Conservation (phyloP, 192 early-diverging fungal genomes). For the Paraglomus occultum region DNA sequence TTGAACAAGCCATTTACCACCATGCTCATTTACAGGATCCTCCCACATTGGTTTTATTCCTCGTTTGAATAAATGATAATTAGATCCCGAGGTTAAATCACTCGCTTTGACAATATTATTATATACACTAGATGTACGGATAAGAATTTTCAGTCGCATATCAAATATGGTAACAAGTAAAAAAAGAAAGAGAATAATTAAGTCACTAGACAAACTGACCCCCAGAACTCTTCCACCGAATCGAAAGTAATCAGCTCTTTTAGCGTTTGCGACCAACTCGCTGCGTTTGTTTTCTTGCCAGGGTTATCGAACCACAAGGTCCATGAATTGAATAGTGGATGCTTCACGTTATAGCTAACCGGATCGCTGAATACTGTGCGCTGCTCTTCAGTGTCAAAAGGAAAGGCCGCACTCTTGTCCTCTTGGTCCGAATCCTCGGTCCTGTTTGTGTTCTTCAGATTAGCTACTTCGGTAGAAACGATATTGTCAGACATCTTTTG, state of each 20-base stretch:
- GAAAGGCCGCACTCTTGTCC: slow-evolving; percentile 35
- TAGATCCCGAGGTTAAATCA: slow-evolving; percentile 71
- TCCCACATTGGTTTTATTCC: slow-evolving; percentile 95
- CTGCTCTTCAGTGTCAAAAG: slow-evolving; percentile 34
- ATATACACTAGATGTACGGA: slow-evolving; percentile 57
- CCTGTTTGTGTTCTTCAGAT: too few species aligned
- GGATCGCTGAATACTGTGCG: slow-evolving; percentile 47
- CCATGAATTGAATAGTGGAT: slow-evolving; percentile 87
- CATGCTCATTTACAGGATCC: slow-evolving; percentile 83
- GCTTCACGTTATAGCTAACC: slow-evolving; percentile 69
- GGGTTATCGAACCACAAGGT: slow-evolving; percentile 95
- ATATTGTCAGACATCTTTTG: too few species aligned
- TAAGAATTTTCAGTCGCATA: background rate
- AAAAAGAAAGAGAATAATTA: background rate
- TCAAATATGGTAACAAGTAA: slow-evolving; percentile 1
- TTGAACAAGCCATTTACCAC: slow-evolving; percentile 87
- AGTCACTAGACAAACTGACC: slow-evolving; percentile 54
- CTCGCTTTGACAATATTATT: slow-evolving; percentile 82
- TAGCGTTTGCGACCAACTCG: slow-evolving; percentile 80
- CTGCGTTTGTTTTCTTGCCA: slow-evolving; percentile 68
- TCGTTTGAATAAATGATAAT: slow-evolving; percentile 94
- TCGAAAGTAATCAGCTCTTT: slow-evolving; percentile 90
- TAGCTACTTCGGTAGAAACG: too few species aligned
- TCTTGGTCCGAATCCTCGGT: slow-evolving; percentile 17
- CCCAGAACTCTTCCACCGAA: slow-evolving; percentile 98